These are phyloP conservation scores for Paraphaeosphaeria sporulosa DNA, from an alignment of 2,329 filamentous ascomycete genomes.

Conservation along the genomic window DNA sequence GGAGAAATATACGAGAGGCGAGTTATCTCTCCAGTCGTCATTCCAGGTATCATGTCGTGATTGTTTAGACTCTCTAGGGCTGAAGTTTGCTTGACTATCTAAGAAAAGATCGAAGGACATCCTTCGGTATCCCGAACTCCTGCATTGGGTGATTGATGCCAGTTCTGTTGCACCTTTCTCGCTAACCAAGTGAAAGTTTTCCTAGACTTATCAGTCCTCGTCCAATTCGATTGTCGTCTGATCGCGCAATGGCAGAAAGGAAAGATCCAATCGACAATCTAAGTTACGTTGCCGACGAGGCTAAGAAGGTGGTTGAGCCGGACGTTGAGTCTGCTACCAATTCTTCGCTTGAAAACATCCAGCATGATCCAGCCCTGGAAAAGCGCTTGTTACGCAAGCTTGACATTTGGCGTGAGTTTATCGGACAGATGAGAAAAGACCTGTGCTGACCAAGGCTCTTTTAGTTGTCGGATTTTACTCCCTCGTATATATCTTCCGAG, in stretches of 20 bases:
- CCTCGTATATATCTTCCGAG: slow-evolving; percentile 40
- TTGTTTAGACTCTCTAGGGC: background rate
- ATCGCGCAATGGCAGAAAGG: slow-evolving; percentile 16
- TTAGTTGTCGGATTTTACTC: slow-evolving; percentile 40
- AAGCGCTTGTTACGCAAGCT: slow-evolving; percentile 33
- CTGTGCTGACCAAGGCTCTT: background rate
- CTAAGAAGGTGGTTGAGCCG: slow-evolving; percentile 2
- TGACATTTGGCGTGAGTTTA: slow-evolving; percentile 25
- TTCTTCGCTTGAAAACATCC: slow-evolving; percentile 3
- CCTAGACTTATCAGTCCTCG: too few species aligned
- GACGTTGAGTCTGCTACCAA: slow-evolving; percentile 15
- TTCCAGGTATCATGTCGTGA: slow-evolving; percentile 23
- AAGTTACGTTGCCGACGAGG: slow-evolving; percentile 16
- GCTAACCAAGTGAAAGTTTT: background rate
- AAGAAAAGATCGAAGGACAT: background rate
- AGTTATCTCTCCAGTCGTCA: slow-evolving; percentile 20
- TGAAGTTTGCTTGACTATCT: background rate
- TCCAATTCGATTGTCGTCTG: too few species aligned
- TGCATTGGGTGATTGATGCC: background rate
- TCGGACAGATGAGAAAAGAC: background rate
- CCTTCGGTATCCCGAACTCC: background rate
- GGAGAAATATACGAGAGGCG: background rate
- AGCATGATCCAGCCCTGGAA: slow-evolving; percentile 14
- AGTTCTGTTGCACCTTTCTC: background rate
- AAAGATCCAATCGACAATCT: slow-evolving; percentile 11